phyloP scores from a whole-genome alignment of 352 stramenopile species.

The Peronospora farinosa region DNA sequence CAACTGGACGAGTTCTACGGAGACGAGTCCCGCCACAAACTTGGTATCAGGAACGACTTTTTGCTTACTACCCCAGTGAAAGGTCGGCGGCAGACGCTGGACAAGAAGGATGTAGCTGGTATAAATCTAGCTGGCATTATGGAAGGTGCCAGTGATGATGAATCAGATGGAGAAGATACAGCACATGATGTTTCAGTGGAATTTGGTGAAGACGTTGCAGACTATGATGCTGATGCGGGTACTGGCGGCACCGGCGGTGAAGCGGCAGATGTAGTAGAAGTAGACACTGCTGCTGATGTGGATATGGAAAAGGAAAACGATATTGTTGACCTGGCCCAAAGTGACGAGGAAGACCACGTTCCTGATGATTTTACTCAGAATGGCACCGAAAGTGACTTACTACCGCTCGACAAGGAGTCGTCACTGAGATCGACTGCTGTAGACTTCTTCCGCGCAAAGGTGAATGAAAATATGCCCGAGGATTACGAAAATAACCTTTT shows the following conservation, averaged over 20 bases:
- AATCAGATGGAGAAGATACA: conserved; percentile 37
- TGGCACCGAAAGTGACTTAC: conserved; percentile 6
- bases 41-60: conserved; percentile 54
- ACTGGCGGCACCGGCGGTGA: conserved; percentile 12
- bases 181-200: conserved; percentile 34
- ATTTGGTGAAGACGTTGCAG: conserved; percentile 27
- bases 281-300: conserved; percentile 24
- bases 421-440: conserved; percentile 35
- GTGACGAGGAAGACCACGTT: conserved; percentile 17
- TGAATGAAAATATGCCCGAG: conserved; percentile 35
- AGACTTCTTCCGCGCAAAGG: conserved; percentile 57
- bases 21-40: conserved; percentile 43
- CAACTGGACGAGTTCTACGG: conserved; percentile 66
- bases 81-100: conserved; percentile 26
- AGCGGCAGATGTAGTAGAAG: conserved; percentile 16
- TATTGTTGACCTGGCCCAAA: conserved; percentile 23
- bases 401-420: conserved; percentile 21
- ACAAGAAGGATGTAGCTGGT: conserved; percentile 26
- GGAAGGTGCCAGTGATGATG: conserved; percentile 33
- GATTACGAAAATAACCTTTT: conserved; percentile 53
- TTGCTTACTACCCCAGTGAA: conserved; percentile 54
- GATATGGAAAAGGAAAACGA: conserved; percentile 32
- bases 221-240: conserved; percentile 36
- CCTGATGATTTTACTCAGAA: conserved; percentile 18
- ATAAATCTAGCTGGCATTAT: conserved; percentile 38